phyloP scores from a whole-genome alignment of 169 alveolate species.

The Plasmodium inui region DNA sequence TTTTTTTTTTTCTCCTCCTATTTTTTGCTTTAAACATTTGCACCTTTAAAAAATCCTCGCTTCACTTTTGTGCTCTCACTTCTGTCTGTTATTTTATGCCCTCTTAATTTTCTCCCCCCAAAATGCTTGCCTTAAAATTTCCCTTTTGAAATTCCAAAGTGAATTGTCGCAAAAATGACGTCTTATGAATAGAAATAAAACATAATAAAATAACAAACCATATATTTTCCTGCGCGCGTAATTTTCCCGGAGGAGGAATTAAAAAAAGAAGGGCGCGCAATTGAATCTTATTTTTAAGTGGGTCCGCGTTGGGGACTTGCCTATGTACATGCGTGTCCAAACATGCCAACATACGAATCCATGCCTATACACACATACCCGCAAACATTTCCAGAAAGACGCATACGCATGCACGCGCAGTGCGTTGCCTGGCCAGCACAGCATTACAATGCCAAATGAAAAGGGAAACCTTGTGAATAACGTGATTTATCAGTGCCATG shows the following conservation, averaged over 20 bases:
- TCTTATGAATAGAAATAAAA: not conserved
- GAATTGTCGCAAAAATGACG: not conserved
- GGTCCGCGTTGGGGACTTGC: not conserved
- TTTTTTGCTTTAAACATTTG: conserved; percentile 1
- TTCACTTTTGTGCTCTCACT: not conserved
- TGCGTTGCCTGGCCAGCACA: not conserved
- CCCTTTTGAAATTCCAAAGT: not conserved
- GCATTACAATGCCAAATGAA: conserved; percentile 55
- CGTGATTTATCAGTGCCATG: conserved; percentile 39
- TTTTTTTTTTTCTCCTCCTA: not conserved
- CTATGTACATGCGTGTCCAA: not conserved
- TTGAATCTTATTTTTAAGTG: not conserved
- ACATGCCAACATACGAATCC: not conserved
- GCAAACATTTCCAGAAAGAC: not conserved
- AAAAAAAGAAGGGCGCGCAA: not conserved
- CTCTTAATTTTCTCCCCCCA: not conserved
- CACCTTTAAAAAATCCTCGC: not conserved
- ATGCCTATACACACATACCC: not conserved
- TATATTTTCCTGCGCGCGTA: not conserved
- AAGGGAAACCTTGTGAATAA: conserved; percentile 20
- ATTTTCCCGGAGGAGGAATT: not conserved
- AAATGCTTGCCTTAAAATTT: not conserved
- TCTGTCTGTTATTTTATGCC: not conserved
- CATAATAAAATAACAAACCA: not conserved
- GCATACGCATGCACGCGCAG: not conserved